Conservation (phyloP, 176 grass and related monocot genomes). For the Alloteropsis semialata region DNA sequence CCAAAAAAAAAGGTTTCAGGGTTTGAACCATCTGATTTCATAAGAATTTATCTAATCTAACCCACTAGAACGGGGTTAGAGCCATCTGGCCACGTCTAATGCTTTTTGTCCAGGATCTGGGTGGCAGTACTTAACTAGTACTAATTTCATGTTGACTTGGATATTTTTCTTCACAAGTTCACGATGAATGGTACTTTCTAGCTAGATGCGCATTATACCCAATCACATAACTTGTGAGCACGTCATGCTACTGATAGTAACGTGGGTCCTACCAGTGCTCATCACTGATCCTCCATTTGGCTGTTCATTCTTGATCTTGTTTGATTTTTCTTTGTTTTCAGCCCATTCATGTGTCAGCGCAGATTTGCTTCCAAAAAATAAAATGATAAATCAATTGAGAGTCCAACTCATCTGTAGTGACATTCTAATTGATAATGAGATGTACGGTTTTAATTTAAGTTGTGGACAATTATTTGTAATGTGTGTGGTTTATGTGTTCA, state of each 20-base stretch:
- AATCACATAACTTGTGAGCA: constrained; percentile 9
- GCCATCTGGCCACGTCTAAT: neutral
- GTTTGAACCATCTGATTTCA: neutral
- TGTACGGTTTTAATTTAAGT: neutral
- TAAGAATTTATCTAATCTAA: neutral
- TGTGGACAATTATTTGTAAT: neutral
- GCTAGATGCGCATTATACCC: neutral
- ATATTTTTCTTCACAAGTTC: neutral
- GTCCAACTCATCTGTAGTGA: neutral
- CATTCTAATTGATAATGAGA: neutral
- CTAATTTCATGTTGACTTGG: neutral
- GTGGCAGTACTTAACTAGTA: neutral
- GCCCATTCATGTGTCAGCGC: neutral
- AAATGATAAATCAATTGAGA: neutral
- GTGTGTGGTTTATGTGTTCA: neutral
- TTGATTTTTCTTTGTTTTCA: neutral
- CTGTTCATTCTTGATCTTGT: neutral
- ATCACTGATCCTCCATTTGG: neutral
- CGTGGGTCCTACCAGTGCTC: neutral
- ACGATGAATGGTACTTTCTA: neutral
- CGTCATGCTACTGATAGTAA: constrained; percentile 10
- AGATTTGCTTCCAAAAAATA: neutral
- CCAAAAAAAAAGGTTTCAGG: neutral
- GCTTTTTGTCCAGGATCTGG: neutral
- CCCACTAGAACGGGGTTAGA: neutral